A percentile compares a stretch with the other conserved stretches of the same genome.
phyloP scores from a whole-genome alignment of 169 alveolate species.

The Cystoisospora suis region DNA sequence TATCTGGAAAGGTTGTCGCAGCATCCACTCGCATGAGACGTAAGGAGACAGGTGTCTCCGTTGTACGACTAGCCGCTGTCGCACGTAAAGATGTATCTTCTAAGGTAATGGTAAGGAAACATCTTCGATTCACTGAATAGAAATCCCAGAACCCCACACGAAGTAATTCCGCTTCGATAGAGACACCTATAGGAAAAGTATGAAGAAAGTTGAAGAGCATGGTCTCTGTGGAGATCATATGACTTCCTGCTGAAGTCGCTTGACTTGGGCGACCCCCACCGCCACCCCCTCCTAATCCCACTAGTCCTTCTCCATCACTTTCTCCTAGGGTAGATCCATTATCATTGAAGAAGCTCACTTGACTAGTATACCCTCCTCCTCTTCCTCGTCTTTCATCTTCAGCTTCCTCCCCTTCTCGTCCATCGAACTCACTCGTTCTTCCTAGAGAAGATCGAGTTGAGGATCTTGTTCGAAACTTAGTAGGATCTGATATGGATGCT shows the following conservation, averaged over 20 bases:
- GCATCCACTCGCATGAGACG: background rate
- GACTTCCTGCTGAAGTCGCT: background rate
- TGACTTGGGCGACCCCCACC: background rate
- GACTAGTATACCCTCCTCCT: too few species aligned
- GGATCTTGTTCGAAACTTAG: too few species aligned
- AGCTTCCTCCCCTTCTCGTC: too few species aligned
- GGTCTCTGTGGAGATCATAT: background rate
- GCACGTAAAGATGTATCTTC: slow-evolving; percentile 36
- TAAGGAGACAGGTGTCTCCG: background rate
- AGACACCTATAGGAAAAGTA: slow-evolving; percentile 19
- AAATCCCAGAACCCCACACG: slow-evolving; percentile 48
- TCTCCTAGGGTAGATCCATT: too few species aligned
- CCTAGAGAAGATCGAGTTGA: too few species aligned
- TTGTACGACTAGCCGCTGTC: slow-evolving; percentile 12
- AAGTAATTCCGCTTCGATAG: slow-evolving; percentile 17
- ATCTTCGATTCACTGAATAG: slow-evolving; percentile 39
- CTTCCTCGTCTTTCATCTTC: too few species aligned
- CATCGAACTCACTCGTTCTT: too few species aligned
- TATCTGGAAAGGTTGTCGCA: background rate
- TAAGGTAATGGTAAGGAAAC: slow-evolving; percentile 41
- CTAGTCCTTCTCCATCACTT: too few species aligned
- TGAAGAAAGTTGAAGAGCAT: slow-evolving; percentile 39
- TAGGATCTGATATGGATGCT: too few species aligned
- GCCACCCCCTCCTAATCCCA: background rate
- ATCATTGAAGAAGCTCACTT: too few species aligned